phyloP scores from a whole-genome alignment of 108 stramenopile genomes.

The Cyclotella cryptica region DNA sequence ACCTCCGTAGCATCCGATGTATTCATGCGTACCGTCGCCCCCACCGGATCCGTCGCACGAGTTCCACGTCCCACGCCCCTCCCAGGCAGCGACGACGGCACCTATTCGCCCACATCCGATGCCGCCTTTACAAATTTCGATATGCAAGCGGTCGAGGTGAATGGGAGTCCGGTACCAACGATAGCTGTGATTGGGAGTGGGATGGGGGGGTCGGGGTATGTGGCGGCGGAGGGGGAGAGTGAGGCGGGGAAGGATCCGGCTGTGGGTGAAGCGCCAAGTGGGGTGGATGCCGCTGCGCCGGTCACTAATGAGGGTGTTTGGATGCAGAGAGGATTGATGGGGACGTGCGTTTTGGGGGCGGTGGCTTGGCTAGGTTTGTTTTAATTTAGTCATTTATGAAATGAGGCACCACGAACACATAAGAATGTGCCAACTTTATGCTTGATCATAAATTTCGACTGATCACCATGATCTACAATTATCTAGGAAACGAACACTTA shows the following conservation, averaged over 20 bases:
- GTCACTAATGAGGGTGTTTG: not conserved
- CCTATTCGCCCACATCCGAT: not conserved
- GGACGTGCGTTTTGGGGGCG: not conserved
- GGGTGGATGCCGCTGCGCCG: not conserved
- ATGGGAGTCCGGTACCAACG: constrained; percentile 1
- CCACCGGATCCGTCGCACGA: not conserved
- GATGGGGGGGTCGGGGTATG: not conserved
- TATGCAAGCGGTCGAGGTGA: not conserved
- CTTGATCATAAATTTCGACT: no score
- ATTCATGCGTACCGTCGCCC: not conserved
- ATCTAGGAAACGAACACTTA: no score
- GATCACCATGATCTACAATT: no score
- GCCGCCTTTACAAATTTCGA: constrained; percentile 6
- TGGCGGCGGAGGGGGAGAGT: not conserved
- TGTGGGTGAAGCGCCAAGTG: not conserved
- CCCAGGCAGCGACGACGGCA: not conserved
- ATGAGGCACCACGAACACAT: not conserved
- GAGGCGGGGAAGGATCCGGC: no score
- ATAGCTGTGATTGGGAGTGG: not conserved
- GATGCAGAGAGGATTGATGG: not conserved
- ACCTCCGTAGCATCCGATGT: not conserved
- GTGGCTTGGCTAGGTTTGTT: not conserved
- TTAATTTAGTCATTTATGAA: not conserved
- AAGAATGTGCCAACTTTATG: no score
- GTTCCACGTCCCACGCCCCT: constrained; percentile 6